A percentile compares a stretch with the other conserved stretches of the same genome.
Evolutionary conservation across 2,329 filamentous ascomycete genomes (phyloP).

Genomic region (Xylariaceae sp.): DNA sequence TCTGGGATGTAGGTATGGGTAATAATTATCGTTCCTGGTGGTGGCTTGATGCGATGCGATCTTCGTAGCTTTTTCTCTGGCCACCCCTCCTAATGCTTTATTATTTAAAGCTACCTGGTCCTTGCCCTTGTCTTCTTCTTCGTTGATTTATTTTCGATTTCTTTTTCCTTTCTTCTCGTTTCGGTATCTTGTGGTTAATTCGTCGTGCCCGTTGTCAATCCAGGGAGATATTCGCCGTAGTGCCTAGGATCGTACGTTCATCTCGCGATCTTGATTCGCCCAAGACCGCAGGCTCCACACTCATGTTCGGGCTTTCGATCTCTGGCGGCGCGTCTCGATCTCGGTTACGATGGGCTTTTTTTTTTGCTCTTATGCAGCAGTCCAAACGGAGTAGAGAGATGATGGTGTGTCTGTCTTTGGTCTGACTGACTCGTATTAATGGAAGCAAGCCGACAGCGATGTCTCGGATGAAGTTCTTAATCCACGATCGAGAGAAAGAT

Average conservation of each 20-base stretch:
- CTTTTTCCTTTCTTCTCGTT: background rate
- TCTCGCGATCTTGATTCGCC: conserved; percentile 6
- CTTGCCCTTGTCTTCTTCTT: background rate
- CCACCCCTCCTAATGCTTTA: too few species aligned
- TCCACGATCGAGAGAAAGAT: background rate
- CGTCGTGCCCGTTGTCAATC: background rate
- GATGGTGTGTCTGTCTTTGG: too few species aligned
- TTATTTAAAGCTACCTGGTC: too few species aligned
- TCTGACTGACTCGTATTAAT: background rate
- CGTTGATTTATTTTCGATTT: background rate
- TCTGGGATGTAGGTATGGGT: too few species aligned
- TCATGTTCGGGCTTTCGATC: conserved; percentile 11
- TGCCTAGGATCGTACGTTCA: conserved; percentile 2
- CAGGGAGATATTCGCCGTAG: background rate
- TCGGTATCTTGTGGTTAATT: background rate
- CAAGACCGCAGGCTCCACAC: conserved; percentile 6
- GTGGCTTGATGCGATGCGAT: too few species aligned
- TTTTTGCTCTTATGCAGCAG: background rate
- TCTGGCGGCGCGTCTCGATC: background rate
- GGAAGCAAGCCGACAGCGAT: background rate
- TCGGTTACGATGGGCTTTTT: background rate
- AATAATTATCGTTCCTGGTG: too few species aligned
- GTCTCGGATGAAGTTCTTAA: too few species aligned
- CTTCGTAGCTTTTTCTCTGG: too few species aligned
- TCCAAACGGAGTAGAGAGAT: background rate